A percentile compares a stretch with the other conserved stretches of the same genome.
Evolutionary conservation across 306 rosid species (phyloP).

Genomic region (Vigna trinervia): DNA sequence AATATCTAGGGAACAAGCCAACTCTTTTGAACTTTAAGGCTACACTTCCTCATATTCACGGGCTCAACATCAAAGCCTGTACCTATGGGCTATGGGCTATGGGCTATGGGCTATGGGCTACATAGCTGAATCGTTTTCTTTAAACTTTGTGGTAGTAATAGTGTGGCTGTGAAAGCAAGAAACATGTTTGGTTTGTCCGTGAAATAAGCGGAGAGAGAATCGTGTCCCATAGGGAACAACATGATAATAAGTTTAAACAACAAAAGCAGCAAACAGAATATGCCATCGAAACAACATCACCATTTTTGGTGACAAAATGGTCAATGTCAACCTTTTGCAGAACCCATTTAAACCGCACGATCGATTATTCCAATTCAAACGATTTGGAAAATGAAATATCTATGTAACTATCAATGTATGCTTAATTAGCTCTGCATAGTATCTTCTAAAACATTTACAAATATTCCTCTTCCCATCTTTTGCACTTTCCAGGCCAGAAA

Average conservation of each 20-base stretch:
- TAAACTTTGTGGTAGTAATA: neutral
- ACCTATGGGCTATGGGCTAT: conserved; percentile 16
- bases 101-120: conserved; percentile 1
- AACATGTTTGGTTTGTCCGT: conserved; percentile 16
- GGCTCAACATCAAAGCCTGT: neutral
- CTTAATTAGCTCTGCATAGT: conserved; percentile 23
- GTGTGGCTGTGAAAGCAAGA: neutral
- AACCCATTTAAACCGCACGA: conserved; percentile 45
- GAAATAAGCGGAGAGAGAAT: conserved; percentile 19
- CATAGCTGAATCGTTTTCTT: neutral
- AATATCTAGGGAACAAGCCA: neutral
- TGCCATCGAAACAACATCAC: conserved; percentile 13
- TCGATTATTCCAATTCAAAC: conserved; percentile 26
- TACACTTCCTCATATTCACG: neutral
- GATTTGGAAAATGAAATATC: conserved; percentile 8
- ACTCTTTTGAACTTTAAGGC: neutral
- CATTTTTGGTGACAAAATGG: neutral
- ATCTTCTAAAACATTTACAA: conserved; percentile 43
- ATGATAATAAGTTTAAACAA: conserved; percentile 32
- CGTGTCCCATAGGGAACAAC: conserved; percentile 31
- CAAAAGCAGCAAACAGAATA: conserved; percentile 40
- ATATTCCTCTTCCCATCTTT: conserved; percentile 26
- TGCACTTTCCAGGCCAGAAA: conserved; percentile 57
- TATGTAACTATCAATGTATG: neutral
- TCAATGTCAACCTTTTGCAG: conserved; percentile 41